Percentiles rank a stretch among this genome's conserved stretches.
These are phyloP conservation scores for Tylopilus subfusipes DNA, from an alignment of 768 basidiomycete genomes.

Conservation along the genomic window DNA sequence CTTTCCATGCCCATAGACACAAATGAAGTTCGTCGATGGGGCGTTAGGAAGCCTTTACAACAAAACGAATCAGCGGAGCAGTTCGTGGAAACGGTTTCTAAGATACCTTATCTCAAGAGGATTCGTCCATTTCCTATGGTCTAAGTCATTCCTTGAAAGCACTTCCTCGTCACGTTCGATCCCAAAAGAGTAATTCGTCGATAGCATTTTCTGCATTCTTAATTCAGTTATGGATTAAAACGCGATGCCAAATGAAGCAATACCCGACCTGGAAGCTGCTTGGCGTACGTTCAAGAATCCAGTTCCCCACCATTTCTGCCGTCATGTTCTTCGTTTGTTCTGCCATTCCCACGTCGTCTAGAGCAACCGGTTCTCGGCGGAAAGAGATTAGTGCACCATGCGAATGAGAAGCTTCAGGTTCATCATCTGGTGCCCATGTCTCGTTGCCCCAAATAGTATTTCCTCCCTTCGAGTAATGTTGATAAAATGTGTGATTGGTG, in stretches of 20 bases:
- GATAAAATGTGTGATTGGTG: neutral
- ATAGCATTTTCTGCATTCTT: constrained; percentile 61
- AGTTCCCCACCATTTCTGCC: constrained; percentile 64
- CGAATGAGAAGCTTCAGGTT: constrained; percentile 46
- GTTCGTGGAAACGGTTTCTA: neutral
- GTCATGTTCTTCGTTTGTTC: constrained; percentile 63
- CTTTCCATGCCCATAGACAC: constrained; percentile 94
- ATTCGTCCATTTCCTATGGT: constrained; percentile 89
- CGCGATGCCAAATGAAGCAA: constrained; percentile 1
- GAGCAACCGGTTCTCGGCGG: constrained; percentile 35
- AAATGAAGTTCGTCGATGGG: constrained; percentile 88
- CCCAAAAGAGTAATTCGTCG: constrained; percentile 82
- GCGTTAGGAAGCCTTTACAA: constrained; percentile 71
- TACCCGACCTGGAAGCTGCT: constrained; percentile 66
- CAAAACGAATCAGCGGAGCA: neutral
- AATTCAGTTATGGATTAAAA: neutral
- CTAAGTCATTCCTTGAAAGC: constrained; percentile 62
- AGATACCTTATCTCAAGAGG: constrained; percentile 73
- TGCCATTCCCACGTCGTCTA: constrained; percentile 6
- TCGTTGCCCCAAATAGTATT: constrained; percentile 79
- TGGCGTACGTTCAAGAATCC: constrained; percentile 83
- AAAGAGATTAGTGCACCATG: constrained; percentile 87
- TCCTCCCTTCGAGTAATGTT: constrained; percentile 55
- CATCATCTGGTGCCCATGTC: constrained; percentile 78
- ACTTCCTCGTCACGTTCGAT: constrained; percentile 72